Evolutionary conservation across 176 grass and related monocot species (phyloP).

Genomic region (Avena insularis): DNA sequence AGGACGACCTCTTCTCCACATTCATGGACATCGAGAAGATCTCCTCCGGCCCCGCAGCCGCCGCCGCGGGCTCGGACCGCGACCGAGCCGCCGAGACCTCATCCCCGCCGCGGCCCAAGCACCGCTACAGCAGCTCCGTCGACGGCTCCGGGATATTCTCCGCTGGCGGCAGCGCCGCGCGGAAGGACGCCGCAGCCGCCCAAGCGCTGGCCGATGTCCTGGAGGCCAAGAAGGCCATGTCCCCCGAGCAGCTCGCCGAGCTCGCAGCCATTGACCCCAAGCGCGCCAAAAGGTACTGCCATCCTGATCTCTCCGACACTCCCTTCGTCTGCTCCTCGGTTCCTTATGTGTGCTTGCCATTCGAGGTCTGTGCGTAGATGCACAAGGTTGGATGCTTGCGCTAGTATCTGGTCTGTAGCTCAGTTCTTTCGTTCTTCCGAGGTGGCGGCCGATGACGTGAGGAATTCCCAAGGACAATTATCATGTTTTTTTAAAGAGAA

Average conservation of each 20-base stretch:
- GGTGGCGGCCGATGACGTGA: background rate
- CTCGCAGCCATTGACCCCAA: slow-evolving; percentile 90
- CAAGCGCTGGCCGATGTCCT: slow-evolving; percentile 68
- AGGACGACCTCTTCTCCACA: slow-evolving; percentile 96
- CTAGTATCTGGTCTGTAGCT: background rate
- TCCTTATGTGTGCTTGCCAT: background rate
- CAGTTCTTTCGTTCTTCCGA: slow-evolving; percentile 20
- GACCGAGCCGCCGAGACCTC: slow-evolving; percentile 74
- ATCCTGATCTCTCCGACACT: background rate
- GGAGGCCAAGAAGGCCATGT: slow-evolving; percentile 99
- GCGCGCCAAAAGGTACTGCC: slow-evolving; percentile 80
- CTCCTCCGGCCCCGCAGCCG: slow-evolving; percentile 58
- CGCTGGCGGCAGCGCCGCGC: slow-evolving; percentile 28
- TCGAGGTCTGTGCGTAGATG: background rate
- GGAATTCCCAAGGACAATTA: slow-evolving; percentile 23
- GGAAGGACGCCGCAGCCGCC: slow-evolving; percentile 49
- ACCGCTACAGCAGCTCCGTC: slow-evolving; percentile 91
- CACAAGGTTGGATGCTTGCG: background rate
- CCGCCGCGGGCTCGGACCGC: slow-evolving; percentile 43
- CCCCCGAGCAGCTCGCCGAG: slow-evolving; percentile 83
- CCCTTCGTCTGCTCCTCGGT: background rate
- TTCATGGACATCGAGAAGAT: slow-evolving; percentile 99
- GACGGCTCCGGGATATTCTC: slow-evolving; percentile 82
- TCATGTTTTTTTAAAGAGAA: slow-evolving; percentile 35
- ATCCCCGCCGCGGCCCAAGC: slow-evolving; percentile 64